Conservation (phyloP, 768 basidiomycete species). For the Boletus sensibilis region DNA sequence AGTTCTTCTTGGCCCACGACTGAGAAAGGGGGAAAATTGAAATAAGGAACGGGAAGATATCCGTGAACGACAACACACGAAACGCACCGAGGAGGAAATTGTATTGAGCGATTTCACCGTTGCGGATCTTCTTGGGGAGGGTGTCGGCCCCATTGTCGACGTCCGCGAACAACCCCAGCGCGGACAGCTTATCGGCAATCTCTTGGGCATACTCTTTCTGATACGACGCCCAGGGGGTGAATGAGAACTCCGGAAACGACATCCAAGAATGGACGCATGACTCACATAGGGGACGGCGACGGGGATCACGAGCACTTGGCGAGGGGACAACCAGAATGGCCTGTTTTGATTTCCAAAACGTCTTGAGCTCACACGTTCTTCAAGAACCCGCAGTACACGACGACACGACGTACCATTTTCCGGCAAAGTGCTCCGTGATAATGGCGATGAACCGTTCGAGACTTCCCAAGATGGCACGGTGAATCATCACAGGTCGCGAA, state of each 20-base stretch:
- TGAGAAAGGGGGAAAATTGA: constrained; percentile 29
- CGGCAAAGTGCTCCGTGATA: constrained; percentile 94
- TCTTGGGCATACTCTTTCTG: constrained; percentile 90
- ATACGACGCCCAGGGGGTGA: neutral
- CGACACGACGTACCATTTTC: constrained; percentile 74
- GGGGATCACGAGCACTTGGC: constrained; percentile 92
- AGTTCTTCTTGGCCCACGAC: constrained; percentile 96
- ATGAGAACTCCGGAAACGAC: neutral
- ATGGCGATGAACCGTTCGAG: constrained; percentile 96
- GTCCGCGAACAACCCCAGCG: constrained; percentile 80
- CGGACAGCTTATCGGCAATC: constrained; percentile 64
- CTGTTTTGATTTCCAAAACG: constrained; percentile 36
- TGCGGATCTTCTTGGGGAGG: constrained; percentile 94
- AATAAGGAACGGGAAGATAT: neutral
- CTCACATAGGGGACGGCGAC: constrained; percentile 86
- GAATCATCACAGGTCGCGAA: constrained; percentile 93
- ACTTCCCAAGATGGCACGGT: constrained; percentile 92
- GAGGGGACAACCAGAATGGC: constrained; percentile 99
- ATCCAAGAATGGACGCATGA: constrained; percentile 18
- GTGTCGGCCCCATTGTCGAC: constrained; percentile 93
- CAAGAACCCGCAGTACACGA: neutral
- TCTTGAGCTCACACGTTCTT: neutral
- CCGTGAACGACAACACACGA: neutral
- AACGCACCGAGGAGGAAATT: constrained; percentile 92
- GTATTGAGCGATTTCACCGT: constrained; percentile 96